Evolutionary conservation across 2,329 filamentous ascomycete genomes (phyloP).

Genomic region (Boeremia exigua): DNA sequence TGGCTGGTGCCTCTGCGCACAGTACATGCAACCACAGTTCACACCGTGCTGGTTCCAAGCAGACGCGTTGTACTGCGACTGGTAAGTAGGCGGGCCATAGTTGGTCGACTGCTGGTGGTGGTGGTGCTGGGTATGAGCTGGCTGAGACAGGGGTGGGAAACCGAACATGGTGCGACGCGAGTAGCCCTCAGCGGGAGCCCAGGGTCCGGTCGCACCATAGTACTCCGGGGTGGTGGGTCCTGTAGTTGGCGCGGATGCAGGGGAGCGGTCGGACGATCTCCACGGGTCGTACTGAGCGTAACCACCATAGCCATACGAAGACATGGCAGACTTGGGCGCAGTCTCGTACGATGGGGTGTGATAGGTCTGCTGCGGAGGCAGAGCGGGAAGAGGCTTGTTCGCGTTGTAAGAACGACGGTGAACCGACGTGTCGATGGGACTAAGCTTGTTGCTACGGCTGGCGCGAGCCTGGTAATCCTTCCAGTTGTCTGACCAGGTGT

Average conservation of each 20-base stretch:
- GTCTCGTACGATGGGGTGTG: constrained; percentile 42
- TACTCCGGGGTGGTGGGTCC: constrained; percentile 62
- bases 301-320: constrained; percentile 44
- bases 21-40: constrained; percentile 48
- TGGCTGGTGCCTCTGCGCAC: constrained; percentile 45
- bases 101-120: constrained; percentile 53
- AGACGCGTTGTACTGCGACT: constrained; percentile 44
- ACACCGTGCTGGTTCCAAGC: constrained; percentile 47
- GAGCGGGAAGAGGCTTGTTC: constrained; percentile 54
- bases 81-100: constrained; percentile 44
- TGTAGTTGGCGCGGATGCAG: constrained; percentile 61
- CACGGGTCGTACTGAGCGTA: constrained; percentile 52
- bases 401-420: constrained; percentile 56
- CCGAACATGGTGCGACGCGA: constrained; percentile 52
- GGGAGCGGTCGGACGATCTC: constrained; percentile 54
- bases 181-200: constrained; percentile 55
- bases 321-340: constrained; percentile 45
- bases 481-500: constrained; percentile 71
- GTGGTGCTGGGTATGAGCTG: constrained; percentile 49
- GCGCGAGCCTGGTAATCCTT: constrained; percentile 63
- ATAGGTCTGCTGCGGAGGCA: constrained; percentile 51
- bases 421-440: constrained; percentile 70
- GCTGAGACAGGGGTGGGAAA: constrained; percentile 47
- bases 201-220: constrained; percentile 54
- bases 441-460: constrained; percentile 54